Percentiles rank a stretch among this genome's conserved stretches.
Evolutionary conservation across 257 asterid species (phyloP).

Genomic region (Eustoma russellianum): DNA sequence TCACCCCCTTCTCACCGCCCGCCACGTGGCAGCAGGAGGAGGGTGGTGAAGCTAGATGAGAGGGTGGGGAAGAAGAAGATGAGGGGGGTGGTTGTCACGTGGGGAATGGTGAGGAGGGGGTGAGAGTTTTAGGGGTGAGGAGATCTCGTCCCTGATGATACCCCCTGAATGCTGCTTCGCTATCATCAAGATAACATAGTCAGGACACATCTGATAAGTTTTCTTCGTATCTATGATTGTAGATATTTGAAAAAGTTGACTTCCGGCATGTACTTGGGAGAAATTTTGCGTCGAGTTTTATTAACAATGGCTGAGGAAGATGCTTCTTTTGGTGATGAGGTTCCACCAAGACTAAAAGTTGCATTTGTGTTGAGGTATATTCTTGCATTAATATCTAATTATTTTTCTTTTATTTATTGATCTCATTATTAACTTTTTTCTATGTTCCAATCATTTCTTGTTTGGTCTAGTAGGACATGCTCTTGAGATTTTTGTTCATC

Average conservation of each 20-base stretch:
- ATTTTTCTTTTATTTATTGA: conserved; percentile 5
- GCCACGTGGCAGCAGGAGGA: no score
- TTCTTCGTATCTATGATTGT: conserved; percentile 13
- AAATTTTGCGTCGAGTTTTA: conserved; percentile 74
- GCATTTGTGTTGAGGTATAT: conserved; percentile 71
- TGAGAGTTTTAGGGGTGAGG: no score
- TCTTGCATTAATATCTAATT: no score
- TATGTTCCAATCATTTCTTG: no score
- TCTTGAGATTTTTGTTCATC: no score
- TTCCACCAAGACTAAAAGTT: conserved; percentile 42
- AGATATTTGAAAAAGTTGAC: conserved; percentile 93
- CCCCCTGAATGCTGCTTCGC: background rate
- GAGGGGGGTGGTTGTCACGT: no score
- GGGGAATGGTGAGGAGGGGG: no score
- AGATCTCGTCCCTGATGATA: no score
- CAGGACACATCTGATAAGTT: background rate
- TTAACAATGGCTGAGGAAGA: conserved; percentile 66
- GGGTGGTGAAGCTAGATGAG: no score
- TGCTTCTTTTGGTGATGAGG: conserved; percentile 51
- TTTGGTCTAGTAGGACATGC: no score
- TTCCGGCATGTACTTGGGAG: conserved; percentile 94
- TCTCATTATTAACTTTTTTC: background rate
- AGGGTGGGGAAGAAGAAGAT: no score
- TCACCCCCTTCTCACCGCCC: no score
- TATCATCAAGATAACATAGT: background rate